Conservation (phyloP, 805 yeast genomes). For the Lipomyces chichibuensis region DNA sequence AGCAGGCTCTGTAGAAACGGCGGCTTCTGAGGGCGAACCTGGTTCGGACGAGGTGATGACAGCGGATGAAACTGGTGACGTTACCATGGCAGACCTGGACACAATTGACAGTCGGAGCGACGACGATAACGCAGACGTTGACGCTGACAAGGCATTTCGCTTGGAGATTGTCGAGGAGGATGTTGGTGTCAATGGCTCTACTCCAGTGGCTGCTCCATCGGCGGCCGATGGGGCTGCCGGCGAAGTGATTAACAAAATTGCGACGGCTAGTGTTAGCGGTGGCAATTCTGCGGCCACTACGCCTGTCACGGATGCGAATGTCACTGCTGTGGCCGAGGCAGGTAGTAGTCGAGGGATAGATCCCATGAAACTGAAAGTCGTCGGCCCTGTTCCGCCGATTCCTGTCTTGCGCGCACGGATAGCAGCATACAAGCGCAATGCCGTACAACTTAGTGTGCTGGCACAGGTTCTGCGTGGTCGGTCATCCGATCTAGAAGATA, state of each 20-base stretch:
- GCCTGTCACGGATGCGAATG: neutral
- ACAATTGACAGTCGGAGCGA: slow-evolving; percentile 30
- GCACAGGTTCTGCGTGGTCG: slow-evolving; percentile 57
- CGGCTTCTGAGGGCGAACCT: slow-evolving; percentile 9
- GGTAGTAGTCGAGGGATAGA: neutral
- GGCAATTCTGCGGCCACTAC: neutral
- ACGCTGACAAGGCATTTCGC: slow-evolving; percentile 91
- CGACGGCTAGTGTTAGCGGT: neutral
- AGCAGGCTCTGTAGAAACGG: neutral
- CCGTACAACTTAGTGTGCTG: slow-evolving; percentile 56
- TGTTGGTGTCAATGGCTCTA: neutral
- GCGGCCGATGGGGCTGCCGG: slow-evolving; percentile 1
- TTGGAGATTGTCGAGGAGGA: slow-evolving; percentile 53
- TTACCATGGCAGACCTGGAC: slow-evolving; percentile 32
- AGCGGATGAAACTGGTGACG: slow-evolving; percentile 23
- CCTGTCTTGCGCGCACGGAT: slow-evolving; percentile 72
- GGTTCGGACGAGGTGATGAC: slow-evolving; percentile 22
- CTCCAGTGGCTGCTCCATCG: neutral
- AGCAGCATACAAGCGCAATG: slow-evolving; percentile 75
- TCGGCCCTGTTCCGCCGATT: slow-evolving; percentile 50
- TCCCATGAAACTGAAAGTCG: slow-evolving; percentile 1
- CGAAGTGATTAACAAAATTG: neutral
- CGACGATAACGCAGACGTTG: slow-evolving; percentile 59
- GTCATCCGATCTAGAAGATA: slow-evolving; percentile 63
- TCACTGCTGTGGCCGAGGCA: neutral